Evolutionary conservation across 2,329 filamentous ascomycete genomes (phyloP), one percentile per base, ranked within the genome.

Genomic region (Penicillium sp.): DNA sequence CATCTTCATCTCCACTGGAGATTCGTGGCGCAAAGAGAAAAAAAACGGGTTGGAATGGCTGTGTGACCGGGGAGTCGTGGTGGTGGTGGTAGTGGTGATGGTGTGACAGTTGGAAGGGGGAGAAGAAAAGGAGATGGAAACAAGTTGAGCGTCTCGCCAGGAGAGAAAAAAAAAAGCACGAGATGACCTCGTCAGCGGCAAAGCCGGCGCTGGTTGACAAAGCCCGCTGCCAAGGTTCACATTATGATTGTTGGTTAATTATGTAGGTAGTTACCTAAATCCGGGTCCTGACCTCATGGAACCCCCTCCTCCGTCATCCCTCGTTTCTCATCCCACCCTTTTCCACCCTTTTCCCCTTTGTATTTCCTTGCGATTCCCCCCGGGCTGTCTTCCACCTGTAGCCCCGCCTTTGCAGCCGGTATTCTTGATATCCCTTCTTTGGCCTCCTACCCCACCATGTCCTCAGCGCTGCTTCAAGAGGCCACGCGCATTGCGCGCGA

Each of bases 401-500:
- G 39, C 25, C 19, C 14, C 15, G 31, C 28, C 21, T 28, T 11
- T 8, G 20, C 30, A n/a, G n/a, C n/a, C 29, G 35, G 38, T 33
- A 15, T 37, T 16, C 32, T 18, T 33, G 20, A 29, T 44, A 8
- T 19, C 25, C 20, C 23, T 49, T 39, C 21, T 44, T 13, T 6
- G 7, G n/a, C n/a, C 19, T 36, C 13, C 19, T 25, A 20, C 19
- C 33, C 26, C 44, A 53, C 33, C 41, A 63, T 64, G 60, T 59
- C 65, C 31, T 56, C 59, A 37, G 48, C 60, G 23, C 47, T 83
- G 45, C 65, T 78, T 51, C 77, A 82, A 48, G 86, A 91, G 69
- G 87, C 89, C 44, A 82, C 83, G 76, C 80, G 80, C 60, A 81
- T 96, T 59, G 86, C 87, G 57, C 79, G 79, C 55, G 81, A 93